A percentile compares a stretch with the other conserved stretches of the same genome.
phyloP scores from a whole-genome alignment of 768 basidiomycete genomes.

The Pleurotus platypus region DNA sequence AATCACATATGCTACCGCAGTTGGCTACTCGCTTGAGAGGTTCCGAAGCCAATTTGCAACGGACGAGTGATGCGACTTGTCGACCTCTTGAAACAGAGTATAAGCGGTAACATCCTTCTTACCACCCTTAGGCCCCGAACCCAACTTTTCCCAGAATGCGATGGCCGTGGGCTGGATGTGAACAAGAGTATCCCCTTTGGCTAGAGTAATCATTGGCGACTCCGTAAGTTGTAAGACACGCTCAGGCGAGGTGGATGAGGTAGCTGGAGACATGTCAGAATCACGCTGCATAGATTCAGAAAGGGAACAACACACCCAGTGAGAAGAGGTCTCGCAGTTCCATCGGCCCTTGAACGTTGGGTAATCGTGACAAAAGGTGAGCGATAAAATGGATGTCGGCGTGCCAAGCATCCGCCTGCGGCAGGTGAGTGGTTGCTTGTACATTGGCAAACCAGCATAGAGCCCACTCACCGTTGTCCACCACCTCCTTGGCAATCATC shows the following conservation, averaged over 20 bases:
- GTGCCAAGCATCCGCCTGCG: conserved; percentile 47
- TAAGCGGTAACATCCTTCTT: conserved; percentile 67
- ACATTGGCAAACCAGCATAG: conserved; percentile 56
- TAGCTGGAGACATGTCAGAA: background rate
- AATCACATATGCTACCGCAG: too few relatives aligned
- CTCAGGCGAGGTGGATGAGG: background rate
- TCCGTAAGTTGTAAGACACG: conserved; percentile 31
- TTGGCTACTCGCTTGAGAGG: conserved; percentile 45
- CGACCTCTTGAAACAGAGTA: conserved; percentile 64
- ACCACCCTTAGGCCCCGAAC: conserved; percentile 66
- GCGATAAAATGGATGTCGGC: conserved; percentile 48
- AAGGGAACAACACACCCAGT: conserved; percentile 23
- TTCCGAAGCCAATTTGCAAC: conserved; percentile 60
- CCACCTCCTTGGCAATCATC: conserved; percentile 62
- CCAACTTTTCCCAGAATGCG: conserved; percentile 85
- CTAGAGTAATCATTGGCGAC: conserved; percentile 59
- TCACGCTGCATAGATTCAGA: background rate
- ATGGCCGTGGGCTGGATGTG: conserved; percentile 68
- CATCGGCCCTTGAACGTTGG: conserved; percentile 34
- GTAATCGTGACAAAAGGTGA: conserved; percentile 37
- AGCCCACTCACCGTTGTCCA: conserved; percentile 71
- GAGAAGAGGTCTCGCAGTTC: conserved; percentile 42
- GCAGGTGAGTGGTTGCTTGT: conserved; percentile 14
- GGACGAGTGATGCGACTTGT: conserved; percentile 38
- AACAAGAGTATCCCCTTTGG: conserved; percentile 66